phyloP scores from a whole-genome alignment of 495 filamentous ascomycete species.

The Penicillium desertorum region DNA sequence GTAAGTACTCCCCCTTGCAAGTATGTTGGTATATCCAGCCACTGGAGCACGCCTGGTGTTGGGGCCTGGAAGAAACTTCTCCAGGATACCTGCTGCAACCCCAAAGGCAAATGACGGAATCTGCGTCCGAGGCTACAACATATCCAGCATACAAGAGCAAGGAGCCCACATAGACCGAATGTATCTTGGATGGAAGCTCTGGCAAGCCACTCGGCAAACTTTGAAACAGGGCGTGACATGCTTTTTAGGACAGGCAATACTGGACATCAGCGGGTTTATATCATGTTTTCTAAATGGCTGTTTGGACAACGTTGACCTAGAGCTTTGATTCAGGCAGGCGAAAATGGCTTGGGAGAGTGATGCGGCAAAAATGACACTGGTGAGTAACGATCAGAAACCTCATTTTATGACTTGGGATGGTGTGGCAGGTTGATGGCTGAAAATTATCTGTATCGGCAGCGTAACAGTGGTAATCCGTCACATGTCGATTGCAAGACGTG shows the following conservation, averaged over 20 bases:
- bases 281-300: too few relatives aligned
- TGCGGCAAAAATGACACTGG: too few relatives aligned
- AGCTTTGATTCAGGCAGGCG: too few relatives aligned
- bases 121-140: not conserved
- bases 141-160: not conserved
- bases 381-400: not conserved
- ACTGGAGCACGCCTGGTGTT: not conserved
- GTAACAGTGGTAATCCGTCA: not conserved
- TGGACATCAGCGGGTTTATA: too few relatives aligned
- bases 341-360: too few relatives aligned
- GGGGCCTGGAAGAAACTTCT: conserved; percentile 2
- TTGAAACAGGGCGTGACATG: too few relatives aligned
- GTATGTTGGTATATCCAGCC: not conserved
- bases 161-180: not conserved
- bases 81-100: conserved; percentile 2
- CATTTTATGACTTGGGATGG: not conserved
- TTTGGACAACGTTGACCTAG: too few relatives aligned
- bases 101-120: not conserved
- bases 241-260: too few relatives aligned
- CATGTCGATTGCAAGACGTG: not conserved
- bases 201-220: too few relatives aligned
- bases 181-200: not conserved
- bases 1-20: too few relatives aligned
- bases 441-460: conserved; percentile 1
- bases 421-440: not conserved